Evolutionary conservation across 1,139 yeast genomes (phyloP).

Genomic region (Suhomyces guaymorum): DNA sequence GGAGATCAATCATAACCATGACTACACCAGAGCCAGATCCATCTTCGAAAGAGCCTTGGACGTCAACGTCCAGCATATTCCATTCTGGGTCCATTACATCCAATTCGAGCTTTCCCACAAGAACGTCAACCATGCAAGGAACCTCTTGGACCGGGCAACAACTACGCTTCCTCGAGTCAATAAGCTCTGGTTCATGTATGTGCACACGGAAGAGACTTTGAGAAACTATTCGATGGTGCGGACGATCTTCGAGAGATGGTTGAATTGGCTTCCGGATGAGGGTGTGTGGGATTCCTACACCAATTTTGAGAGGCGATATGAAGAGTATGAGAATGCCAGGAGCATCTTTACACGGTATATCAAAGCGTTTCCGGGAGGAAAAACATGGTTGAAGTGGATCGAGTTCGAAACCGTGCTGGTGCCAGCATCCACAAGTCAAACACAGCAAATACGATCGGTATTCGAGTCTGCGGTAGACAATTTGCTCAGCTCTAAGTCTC

Average conservation of each 20-base stretch:
- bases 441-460: conserved; percentile 55
- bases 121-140: conserved; percentile 86
- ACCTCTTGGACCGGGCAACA: conserved; percentile 77
- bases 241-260: conserved; percentile 75
- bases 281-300: conserved; percentile 77
- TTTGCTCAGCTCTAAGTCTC: conserved; percentile 26
- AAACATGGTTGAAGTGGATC: conserved; percentile 62
- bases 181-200: conserved; percentile 83
- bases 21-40: conserved; percentile 73
- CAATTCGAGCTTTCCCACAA: conserved; percentile 72
- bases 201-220: conserved; percentile 79
- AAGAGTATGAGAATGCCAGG: conserved; percentile 60
- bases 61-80: conserved; percentile 71
- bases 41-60: conserved; percentile 85
- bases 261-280: conserved; percentile 66
- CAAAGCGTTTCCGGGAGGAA: conserved; percentile 49
- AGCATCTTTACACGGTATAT: conserved; percentile 59
- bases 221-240: conserved; percentile 66
- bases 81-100: conserved; percentile 84
- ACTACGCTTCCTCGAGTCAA: conserved; percentile 73
- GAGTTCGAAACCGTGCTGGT: conserved; percentile 28
- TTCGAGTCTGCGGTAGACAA: conserved; percentile 69
- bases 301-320: conserved; percentile 68
- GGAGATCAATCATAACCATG: conserved; percentile 77
- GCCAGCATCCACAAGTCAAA: conserved; percentile 17